Evolutionary conservation across 371 early-diverging fungal genomes (phyloP).

Genomic region (Apophysomyces sp.): DNA sequence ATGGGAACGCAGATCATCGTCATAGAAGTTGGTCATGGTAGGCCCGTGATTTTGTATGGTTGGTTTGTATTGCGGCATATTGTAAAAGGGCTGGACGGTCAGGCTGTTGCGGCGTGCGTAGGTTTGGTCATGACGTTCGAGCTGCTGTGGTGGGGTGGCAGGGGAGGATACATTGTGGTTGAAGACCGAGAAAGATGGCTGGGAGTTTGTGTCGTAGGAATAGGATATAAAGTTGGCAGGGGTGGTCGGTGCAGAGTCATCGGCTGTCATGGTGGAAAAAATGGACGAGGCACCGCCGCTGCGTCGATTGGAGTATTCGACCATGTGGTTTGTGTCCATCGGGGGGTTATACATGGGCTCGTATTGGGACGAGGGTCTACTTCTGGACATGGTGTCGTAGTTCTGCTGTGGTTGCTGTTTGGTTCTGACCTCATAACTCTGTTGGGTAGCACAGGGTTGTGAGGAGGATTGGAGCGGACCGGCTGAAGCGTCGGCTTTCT

Average conservation of each 20-base stretch:
- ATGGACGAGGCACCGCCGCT: background rate
- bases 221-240: background rate
- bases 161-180: background rate
- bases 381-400: background rate
- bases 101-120: background rate
- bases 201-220: background rate
- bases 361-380: background rate
- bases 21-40: slow-evolving; percentile 19
- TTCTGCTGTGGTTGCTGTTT: background rate
- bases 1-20: background rate
- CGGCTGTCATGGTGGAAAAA: background rate
- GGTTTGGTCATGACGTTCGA: background rate
- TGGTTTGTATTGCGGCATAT: background rate
- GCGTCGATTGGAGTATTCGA: background rate
- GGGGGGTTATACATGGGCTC: background rate
- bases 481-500: background rate
- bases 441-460: background rate
- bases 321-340: background rate
- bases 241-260: background rate
- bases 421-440: background rate
- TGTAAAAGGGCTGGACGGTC: background rate
- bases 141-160: slow-evolving; percentile 2
- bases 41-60: slow-evolving; percentile 18
- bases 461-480: background rate
- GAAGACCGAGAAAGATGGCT: background rate